These are phyloP conservation scores for Diaporthe citrichinensis DNA, from an alignment of 2,329 filamentous ascomycete species.

Conservation along the genomic window DNA sequence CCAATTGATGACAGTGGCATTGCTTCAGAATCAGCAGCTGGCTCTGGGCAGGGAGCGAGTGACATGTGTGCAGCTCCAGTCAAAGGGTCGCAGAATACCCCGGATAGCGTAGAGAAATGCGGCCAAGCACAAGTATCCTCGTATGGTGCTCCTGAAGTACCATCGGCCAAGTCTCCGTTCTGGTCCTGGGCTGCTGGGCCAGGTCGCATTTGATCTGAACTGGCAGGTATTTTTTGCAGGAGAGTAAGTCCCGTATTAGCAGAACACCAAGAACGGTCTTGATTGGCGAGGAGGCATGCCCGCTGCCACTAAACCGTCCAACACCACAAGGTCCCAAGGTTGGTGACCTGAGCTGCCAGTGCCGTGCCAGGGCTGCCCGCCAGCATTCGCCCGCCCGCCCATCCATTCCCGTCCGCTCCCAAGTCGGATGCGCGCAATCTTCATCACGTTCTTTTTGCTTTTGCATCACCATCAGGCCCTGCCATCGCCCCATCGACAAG, in stretches of 20 bases:
- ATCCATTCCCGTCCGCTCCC: slow-evolving; percentile 18
- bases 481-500: background rate
- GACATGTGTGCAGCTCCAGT: slow-evolving; percentile 8
- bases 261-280: slow-evolving; percentile 17
- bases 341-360: background rate
- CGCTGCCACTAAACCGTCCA: slow-evolving; percentile 22
- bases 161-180: slow-evolving; percentile 20
- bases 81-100: background rate
- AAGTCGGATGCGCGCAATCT: slow-evolving; percentile 21
- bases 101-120: background rate
- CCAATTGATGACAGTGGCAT: slow-evolving; percentile 32
- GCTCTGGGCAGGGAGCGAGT: slow-evolving; percentile 16
- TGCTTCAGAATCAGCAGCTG: slow-evolving; percentile 27
- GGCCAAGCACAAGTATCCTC: background rate
- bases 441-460: slow-evolving; percentile 17
- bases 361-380: background rate
- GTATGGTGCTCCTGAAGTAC: background rate
- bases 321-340: background rate
- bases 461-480: background rate
- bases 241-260: background rate
- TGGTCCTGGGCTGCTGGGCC: background rate
- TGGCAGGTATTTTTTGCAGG: background rate
- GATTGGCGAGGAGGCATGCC: slow-evolving; percentile 15
- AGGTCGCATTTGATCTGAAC: slow-evolving; percentile 2
- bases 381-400: background rate